Evolutionary conservation across 163 green algal genomes (phyloP).

Genomic region (Dunaliella salina): DNA sequence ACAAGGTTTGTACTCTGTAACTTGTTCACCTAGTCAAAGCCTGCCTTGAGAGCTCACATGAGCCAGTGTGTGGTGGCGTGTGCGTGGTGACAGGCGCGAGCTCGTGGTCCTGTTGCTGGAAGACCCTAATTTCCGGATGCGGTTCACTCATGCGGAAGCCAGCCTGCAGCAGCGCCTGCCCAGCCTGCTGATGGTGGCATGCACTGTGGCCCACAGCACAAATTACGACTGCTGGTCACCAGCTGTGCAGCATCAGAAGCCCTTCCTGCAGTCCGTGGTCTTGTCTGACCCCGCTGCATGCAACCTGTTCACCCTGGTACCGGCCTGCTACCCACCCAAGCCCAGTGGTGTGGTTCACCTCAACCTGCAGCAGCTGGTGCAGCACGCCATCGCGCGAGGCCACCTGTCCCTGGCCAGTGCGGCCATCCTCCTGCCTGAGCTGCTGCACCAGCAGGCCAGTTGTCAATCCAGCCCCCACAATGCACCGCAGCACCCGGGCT

Average conservation of each 20-base stretch:
- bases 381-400: neutral
- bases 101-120: slow-evolving; percentile 14
- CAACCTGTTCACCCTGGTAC: neutral
- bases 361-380: neutral
- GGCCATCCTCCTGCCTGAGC: neutral
- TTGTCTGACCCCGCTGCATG: neutral
- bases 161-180: slow-evolving; percentile 6
- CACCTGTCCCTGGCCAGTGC: neutral
- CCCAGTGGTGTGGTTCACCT: neutral
- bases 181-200: neutral
- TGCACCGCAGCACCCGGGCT: neutral
- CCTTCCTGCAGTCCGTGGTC: neutral
- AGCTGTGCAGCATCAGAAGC: neutral
- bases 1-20: neutral
- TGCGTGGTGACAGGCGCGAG: slow-evolving; percentile 26
- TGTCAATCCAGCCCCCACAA: neutral
- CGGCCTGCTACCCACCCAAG: neutral
- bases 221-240: slow-evolving; percentile 7
- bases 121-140: slow-evolving; percentile 18
- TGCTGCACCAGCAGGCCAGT: neutral
- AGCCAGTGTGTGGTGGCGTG: neutral
- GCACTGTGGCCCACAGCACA: slow-evolving; percentile 7
- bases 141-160: slow-evolving; percentile 17
- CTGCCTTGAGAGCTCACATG: neutral
- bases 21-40: no score